phyloP scores from a whole-genome alignment of 2,329 filamentous ascomycete species.

The Aspergillus transmontanensis region DNA sequence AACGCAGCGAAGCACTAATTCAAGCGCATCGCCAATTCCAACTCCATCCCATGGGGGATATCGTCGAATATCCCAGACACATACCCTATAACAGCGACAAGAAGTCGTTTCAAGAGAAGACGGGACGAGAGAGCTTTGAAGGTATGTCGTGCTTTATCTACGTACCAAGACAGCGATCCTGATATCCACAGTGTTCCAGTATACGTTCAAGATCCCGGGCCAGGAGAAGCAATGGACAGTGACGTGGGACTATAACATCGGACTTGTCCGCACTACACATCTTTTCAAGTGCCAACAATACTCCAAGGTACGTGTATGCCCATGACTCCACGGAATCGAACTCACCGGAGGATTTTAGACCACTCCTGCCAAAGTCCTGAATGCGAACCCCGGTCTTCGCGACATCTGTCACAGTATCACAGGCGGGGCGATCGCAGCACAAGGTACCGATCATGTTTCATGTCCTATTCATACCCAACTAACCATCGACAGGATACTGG shows the following conservation, averaged over 20 bases:
- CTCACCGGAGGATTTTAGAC: slow-evolving; percentile 60
- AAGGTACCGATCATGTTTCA: slow-evolving; percentile 60
- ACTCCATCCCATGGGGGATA: slow-evolving; percentile 66
- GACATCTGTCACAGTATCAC: slow-evolving; percentile 96
- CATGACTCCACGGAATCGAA: too few species aligned
- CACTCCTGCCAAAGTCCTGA: slow-evolving; percentile 79
- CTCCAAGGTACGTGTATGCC: slow-evolving; percentile 67
- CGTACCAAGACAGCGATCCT: background rate
- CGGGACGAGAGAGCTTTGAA: slow-evolving; percentile 84
- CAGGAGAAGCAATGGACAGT: slow-evolving; percentile 71
- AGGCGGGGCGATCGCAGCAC: slow-evolving; percentile 83
- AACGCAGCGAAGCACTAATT: slow-evolving; percentile 59
- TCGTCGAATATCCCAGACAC: slow-evolving; percentile 65
- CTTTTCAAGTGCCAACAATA: slow-evolving; percentile 92
- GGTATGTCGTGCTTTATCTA: slow-evolving; percentile 53
- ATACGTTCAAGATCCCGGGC: slow-evolving; percentile 73
- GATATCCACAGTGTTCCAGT: slow-evolving; percentile 53
- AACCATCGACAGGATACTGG: slow-evolving; percentile 75
- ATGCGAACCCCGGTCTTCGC: slow-evolving; percentile 75
- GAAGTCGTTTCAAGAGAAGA: slow-evolving; percentile 84
- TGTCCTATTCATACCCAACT: slow-evolving; percentile 34
- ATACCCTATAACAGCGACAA: slow-evolving; percentile 96
- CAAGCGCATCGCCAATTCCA: slow-evolving; percentile 64
- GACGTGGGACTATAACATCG: slow-evolving; percentile 97
- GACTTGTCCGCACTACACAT: slow-evolving; percentile 88